Evolutionary conservation across 108 stramenopile genomes (phyloP).

Genomic region (Cyclotella baltica): DNA sequence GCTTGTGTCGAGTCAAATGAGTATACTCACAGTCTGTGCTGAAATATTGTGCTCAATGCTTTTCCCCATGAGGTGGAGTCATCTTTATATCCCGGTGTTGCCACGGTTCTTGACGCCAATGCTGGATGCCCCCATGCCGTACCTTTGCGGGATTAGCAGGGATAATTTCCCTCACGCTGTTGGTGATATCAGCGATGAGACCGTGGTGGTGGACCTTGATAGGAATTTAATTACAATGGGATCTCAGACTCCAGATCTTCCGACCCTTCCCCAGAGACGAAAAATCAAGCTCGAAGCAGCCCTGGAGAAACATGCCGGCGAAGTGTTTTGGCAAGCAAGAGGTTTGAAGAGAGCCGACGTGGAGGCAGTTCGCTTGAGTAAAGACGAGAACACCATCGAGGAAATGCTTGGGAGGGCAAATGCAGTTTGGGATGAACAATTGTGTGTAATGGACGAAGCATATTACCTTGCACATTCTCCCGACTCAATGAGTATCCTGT

Average conservation of each 20-base stretch:
- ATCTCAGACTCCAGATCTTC: constrained; percentile 59
- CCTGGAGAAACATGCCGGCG: constrained; percentile 75
- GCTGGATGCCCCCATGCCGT: constrained; percentile 93
- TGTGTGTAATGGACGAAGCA: constrained; percentile 75
- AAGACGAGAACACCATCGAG: constrained; percentile 36
- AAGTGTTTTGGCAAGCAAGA: constrained; percentile 82
- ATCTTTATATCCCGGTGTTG: constrained; percentile 89
- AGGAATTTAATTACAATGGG: constrained; percentile 78
- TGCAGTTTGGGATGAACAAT: constrained; percentile 77
- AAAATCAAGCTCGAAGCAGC: constrained; percentile 73
- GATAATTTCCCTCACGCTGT: constrained; percentile 79
- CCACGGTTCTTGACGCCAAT: constrained; percentile 86
- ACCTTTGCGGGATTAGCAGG: constrained; percentile 86
- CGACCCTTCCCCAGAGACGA: constrained; percentile 71
- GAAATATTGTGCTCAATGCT: constrained; percentile 94
- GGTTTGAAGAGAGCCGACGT: constrained; percentile 65
- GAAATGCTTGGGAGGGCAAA: constrained; percentile 49
- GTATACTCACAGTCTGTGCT: constrained; percentile 89
- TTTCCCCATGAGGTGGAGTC: constrained; percentile 96
- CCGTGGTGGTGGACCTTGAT: constrained; percentile 92
- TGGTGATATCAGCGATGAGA: constrained; percentile 77
- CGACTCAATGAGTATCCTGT: constrained; percentile 56
- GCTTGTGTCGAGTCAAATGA: constrained; percentile 85
- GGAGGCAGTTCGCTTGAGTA: constrained; percentile 37
- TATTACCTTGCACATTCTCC: constrained; percentile 81